phyloP scores from a whole-genome alignment of 1,284 basidiomycete species.

The Erythrobasidium hasegawianum region DNA sequence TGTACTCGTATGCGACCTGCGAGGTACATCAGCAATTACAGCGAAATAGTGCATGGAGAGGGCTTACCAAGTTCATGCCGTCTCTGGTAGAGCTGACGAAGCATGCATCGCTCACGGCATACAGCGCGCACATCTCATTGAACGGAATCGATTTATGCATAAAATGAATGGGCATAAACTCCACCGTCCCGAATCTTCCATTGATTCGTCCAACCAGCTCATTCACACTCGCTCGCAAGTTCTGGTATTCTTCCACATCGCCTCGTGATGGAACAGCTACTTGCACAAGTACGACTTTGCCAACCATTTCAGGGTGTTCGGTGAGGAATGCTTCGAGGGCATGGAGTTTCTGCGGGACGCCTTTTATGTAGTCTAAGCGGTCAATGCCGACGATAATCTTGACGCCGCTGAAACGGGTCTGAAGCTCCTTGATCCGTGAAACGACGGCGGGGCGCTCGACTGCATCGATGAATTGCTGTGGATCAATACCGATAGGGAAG shows the following conservation, averaged over 20 bases:
- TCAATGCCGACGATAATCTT: conserved; percentile 99
- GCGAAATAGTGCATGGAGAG: neutral
- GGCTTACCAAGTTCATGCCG: conserved; percentile 94
- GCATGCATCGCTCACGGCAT: conserved; percentile 94
- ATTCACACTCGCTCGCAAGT: conserved; percentile 90
- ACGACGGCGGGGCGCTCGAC: conserved; percentile 59
- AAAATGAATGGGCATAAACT: conserved; percentile 99
- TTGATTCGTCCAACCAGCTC: conserved; percentile 98
- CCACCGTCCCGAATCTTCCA: conserved; percentile 94
- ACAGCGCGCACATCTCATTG: conserved; percentile 93
- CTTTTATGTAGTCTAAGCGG: conserved; percentile 98
- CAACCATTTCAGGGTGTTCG: conserved; percentile 98
- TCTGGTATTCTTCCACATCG: conserved; percentile 99
- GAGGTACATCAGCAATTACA: neutral
- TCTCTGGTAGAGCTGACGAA: conserved; percentile 91
- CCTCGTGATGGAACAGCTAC: conserved; percentile 95
- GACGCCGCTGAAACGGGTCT: conserved; percentile 85
- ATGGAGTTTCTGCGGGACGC: conserved; percentile 92
- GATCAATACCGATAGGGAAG: conserved; percentile 98
- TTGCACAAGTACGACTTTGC: conserved; percentile 95
- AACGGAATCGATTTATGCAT: conserved; percentile 89
- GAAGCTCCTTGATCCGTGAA: conserved; percentile 73
- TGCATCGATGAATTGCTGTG: conserved; percentile 76
- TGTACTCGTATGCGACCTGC: conserved; percentile 98
- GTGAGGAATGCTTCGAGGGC: conserved; percentile 93